Percentiles rank a stretch among this genome's conserved stretches.
Conservation (phyloP, 306 rosid genomes). For the Quercus engelmannii region DNA sequence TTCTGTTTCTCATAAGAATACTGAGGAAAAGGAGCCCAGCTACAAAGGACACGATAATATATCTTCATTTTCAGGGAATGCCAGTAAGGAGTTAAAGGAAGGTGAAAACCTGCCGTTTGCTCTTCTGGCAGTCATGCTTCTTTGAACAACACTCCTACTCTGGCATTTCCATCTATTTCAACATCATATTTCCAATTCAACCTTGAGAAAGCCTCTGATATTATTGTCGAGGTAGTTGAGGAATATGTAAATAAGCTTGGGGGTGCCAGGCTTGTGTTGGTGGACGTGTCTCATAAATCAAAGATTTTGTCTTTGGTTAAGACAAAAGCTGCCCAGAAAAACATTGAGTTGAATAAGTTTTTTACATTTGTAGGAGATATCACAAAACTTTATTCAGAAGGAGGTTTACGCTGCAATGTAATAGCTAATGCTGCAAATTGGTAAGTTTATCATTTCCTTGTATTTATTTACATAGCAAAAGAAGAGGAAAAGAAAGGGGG, state of each 20-base stretch:
- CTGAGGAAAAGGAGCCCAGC: conserved; percentile 16
- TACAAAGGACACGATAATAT: conserved; percentile 20
- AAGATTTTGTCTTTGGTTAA: conserved; percentile 76
- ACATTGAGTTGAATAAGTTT: conserved; percentile 55
- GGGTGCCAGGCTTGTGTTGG: conserved; percentile 77
- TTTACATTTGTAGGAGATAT: conserved; percentile 83
- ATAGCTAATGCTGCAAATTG: conserved; percentile 96
- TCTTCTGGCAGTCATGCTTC: conserved; percentile 25
- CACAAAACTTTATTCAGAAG: conserved; percentile 55
- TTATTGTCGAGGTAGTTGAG: conserved; percentile 65
- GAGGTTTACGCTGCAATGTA: conserved; percentile 70
- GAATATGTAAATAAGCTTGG: conserved; percentile 55
- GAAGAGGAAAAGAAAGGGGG: background rate
- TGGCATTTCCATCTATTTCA: conserved; percentile 91
- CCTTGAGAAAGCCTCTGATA: conserved; percentile 76
- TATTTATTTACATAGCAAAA: background rate
- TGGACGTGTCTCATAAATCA: conserved; percentile 66
- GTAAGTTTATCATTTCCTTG: conserved; percentile 38
- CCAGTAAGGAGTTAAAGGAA: conserved; percentile 27
- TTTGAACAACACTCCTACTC: conserved; percentile 46
- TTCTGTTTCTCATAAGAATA: conserved; percentile 25
- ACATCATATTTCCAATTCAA: conserved; percentile 83
- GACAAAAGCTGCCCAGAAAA: conserved; percentile 51
- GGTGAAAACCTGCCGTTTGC: conserved; percentile 21
- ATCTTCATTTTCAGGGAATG: conserved; percentile 18